Evolutionary conservation across 805 yeast genomes (phyloP), one percentile per base, ranked within the genome.

Genomic region (Teunomyces gatunensis): DNA sequence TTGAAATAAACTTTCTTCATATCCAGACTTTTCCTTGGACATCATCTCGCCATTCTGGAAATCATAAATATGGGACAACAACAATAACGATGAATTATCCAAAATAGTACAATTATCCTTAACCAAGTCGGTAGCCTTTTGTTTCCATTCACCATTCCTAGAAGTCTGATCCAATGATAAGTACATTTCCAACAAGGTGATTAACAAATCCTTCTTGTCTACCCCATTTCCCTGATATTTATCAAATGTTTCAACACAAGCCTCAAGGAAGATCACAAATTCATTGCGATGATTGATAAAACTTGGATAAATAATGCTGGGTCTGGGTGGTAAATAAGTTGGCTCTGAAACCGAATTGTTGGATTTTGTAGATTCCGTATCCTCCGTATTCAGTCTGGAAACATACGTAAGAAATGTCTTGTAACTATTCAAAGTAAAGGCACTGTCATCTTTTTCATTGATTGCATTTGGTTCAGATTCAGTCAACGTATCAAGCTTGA

Each of bases 201-300:
- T 80, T 47, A 87, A 71, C 39, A 92, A 74, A 41, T 85, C 95
- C 44, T 78, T 78, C 54, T 83, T 81, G 57, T 92, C 97, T 51
- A 78, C 80, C 4, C 65, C 65, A 44, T 79, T 74, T 0, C 94
- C 92, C 45, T 87, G 94, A 58, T 84, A 87, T 47, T 77, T 77
- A 47, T 85, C 90, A 59, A 87, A 87, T 10, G 87, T 77, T 55
- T 85, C 88, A 12, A 90, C 67, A 56, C 96, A 89, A 0, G 98
- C 97, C 62, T 94, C 99, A 47, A 94, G 65, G 53, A 94, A 94
- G 6, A 88, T 87, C 21, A 91, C 94, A 74, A 94, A 92, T 59
- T 91, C 94, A 58, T 84, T 80, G 0, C 94, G 90, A 60, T 87
- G 89, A 54, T 84, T 80, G n/a, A 87, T 81, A 63, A 94, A 94